Percentiles rank a stretch among this genome's conserved stretches.
phyloP scores from a whole-genome alignment of 2,329 filamentous ascomycete species.

The Verticillium alfalfae region DNA sequence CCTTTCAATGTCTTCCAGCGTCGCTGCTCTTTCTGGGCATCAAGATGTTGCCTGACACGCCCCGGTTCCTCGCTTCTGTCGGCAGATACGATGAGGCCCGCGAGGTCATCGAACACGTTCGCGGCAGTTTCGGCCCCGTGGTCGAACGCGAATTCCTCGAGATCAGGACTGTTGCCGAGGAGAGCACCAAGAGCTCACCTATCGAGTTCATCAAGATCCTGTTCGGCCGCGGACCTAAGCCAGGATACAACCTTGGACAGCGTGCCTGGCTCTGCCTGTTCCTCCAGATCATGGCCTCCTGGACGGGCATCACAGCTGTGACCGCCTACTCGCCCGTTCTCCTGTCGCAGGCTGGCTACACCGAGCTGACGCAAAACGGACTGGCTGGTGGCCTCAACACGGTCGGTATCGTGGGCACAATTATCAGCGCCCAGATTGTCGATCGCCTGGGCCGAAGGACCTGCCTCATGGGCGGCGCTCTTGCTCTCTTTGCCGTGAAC shows the following conservation, averaged over 20 bases:
- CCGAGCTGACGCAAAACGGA: conserved; percentile 34
- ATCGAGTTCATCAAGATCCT: conserved; percentile 32
- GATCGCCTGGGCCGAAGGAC: conserved; percentile 38
- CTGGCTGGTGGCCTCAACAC: conserved; percentile 46
- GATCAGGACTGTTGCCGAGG: conserved; percentile 32
- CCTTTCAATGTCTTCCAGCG: conserved; percentile 63
- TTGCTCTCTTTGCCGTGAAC: conserved; percentile 32
- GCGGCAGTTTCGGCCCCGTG: conserved; percentile 44
- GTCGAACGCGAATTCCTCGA: conserved; percentile 56
- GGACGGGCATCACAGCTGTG: conserved; percentile 65
- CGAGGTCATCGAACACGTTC: conserved; percentile 58
- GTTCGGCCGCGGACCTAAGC: conserved; percentile 19
- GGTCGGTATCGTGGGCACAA: conserved; percentile 44
- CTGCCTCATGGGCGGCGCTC: conserved; percentile 32
- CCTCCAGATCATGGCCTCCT: conserved; percentile 67
- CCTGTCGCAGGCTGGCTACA: conserved; percentile 25
- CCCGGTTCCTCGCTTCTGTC: conserved; percentile 61
- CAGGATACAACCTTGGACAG: conserved; percentile 60
- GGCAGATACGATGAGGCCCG: conserved; percentile 62
- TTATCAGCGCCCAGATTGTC: conserved; percentile 43
- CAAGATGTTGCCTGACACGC: conserved; percentile 67
- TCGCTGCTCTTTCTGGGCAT: conserved; percentile 48
- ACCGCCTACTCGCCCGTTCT: conserved; percentile 45
- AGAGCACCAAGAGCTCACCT: conserved; percentile 26
- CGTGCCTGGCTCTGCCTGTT: conserved; percentile 66